Evolutionary conservation across 2,329 filamentous ascomycete species (phyloP).

Genomic region (Talaromyces marneffei): DNA sequence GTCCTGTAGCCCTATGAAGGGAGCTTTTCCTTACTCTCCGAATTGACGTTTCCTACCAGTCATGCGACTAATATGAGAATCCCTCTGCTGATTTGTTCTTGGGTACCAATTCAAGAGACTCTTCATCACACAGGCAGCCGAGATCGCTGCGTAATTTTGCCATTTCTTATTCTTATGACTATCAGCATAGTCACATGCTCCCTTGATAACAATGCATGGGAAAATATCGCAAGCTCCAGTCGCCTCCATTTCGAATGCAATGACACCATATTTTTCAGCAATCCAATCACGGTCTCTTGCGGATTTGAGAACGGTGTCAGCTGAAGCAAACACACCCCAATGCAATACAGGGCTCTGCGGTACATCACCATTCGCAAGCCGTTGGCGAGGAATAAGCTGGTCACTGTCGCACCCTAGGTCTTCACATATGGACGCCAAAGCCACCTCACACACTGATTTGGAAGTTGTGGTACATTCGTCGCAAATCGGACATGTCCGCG

Average conservation of each 20-base stretch:
- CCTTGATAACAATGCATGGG: background rate
- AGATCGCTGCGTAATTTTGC: background rate
- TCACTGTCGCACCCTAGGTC: background rate
- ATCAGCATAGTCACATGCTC: background rate
- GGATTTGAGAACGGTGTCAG: conserved; percentile 4
- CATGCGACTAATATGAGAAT: no score
- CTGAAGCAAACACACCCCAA: background rate
- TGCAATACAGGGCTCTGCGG: background rate
- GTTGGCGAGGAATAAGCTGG: background rate
- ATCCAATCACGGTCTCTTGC: conserved; percentile 1
- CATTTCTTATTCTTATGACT: background rate
- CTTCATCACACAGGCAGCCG: background rate
- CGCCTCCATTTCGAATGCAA: conserved; percentile 27
- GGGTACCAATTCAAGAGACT: background rate
- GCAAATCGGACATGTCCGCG: background rate
- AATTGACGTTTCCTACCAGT: background rate
- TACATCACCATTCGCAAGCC: background rate
- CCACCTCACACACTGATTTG: background rate
- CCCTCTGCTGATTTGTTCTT: background rate
- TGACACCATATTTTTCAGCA: background rate
- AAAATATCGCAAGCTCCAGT: conserved; percentile 21
- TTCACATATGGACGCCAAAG: background rate
- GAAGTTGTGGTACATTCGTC: background rate
- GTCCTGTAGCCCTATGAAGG: background rate
- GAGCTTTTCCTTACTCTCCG: background rate